Conservation (phyloP, 805 yeast genomes). For the Schwanniomyces polymorphus region DNA sequence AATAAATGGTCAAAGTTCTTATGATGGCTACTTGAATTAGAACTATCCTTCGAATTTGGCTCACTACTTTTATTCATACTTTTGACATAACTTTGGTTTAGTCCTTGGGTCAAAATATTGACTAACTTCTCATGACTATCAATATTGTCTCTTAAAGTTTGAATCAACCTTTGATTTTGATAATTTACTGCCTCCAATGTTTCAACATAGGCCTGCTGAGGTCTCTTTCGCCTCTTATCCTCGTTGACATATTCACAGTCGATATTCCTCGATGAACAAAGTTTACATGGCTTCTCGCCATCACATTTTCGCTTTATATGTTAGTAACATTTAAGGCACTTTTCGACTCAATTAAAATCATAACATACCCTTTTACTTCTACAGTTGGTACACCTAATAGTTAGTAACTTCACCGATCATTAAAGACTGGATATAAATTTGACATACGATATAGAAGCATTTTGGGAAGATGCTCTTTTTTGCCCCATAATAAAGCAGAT, state of each 20-base stretch:
- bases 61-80: not conserved
- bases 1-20: not conserved
- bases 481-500: not conserved
- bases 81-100: not conserved
- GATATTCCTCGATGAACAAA: constrained; percentile 2
- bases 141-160: constrained; percentile 1
- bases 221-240: constrained; percentile 7
- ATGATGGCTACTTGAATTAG: not conserved
- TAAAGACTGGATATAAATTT: not conserved
- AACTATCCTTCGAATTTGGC: not conserved
- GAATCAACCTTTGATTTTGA: constrained; percentile 1
- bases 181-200: constrained; percentile 6
- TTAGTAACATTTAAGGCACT: not conserved
- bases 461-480: not conserved
- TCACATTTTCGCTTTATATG: constrained; percentile 7
- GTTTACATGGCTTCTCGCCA: constrained; percentile 7
- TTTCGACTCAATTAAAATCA: not conserved
- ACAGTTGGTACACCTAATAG: constrained; percentile 1
- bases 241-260: constrained; percentile 6
- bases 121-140: constrained; percentile 3
- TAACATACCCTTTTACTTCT: constrained; percentile 2
- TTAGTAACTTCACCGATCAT: not conserved
- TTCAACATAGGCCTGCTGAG: constrained; percentile 4
- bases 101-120: not conserved
- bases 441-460: not conserved